A percentile compares a stretch with the other conserved stretches of the same genome.
phyloP scores from a whole-genome alignment of 208 protist genomes.

The Trypanosoma theileri region DNA sequence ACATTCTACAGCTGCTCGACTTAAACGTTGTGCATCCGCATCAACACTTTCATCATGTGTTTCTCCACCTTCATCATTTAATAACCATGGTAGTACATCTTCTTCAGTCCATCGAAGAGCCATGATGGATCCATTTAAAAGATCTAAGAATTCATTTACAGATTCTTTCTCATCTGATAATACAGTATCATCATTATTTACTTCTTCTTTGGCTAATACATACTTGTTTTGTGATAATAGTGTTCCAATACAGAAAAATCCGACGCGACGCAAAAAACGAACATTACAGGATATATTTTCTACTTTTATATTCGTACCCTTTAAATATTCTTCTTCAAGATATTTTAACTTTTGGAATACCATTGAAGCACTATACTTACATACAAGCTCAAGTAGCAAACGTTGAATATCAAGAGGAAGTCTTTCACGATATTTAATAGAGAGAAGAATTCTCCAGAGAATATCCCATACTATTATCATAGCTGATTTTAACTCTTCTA shows the following conservation, averaged over 20 bases:
- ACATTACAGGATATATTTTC: background rate
- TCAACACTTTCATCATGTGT: background rate
- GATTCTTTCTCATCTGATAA: background rate
- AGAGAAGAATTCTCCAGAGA: constrained; percentile 23
- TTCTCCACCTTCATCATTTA: constrained; percentile 12
- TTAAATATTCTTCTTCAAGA: constrained; percentile 13
- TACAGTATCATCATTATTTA: background rate
- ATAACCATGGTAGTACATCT: constrained; percentile 23
- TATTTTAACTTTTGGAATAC: constrained; percentile 8
- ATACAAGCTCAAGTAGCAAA: constrained; percentile 26
- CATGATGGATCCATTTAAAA: constrained; percentile 12
- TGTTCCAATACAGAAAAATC: constrained; percentile 27
- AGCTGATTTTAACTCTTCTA: constrained; percentile 1
- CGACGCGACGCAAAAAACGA: constrained; percentile 20
- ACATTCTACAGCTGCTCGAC: constrained; percentile 26
- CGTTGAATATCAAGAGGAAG: constrained; percentile 17
- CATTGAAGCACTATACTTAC: constrained; percentile 24
- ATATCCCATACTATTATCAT: constrained; percentile 23
- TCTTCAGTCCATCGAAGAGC: constrained; percentile 19
- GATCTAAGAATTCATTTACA: constrained; percentile 9
- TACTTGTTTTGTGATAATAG: constrained; percentile 14
- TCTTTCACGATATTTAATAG: constrained; percentile 2
- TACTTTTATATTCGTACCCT: background rate
- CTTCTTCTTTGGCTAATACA: background rate
- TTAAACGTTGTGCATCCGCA: constrained; percentile 16